Evolutionary conservation across 164 flowering plant genomes (phyloP).

Genomic region (Vitis rotundifolia): DNA sequence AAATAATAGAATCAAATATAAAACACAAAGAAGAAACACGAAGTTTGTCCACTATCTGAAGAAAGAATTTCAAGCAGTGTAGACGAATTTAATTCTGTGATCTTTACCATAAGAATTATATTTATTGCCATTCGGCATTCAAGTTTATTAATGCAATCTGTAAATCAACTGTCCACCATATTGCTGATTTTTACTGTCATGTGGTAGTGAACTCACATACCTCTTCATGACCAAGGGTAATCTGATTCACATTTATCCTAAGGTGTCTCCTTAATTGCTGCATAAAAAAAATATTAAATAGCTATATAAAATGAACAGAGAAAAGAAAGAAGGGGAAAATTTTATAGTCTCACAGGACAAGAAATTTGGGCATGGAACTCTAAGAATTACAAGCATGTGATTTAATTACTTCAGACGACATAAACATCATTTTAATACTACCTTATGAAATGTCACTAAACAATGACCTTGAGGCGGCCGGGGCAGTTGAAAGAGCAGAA

Average conservation of each 20-base stretch:
- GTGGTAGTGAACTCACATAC: conserved; percentile 30
- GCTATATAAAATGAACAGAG: not conserved
- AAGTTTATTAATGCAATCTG: no score
- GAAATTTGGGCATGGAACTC: not conserved
- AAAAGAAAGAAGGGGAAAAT: not conserved
- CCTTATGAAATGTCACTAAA: no score
- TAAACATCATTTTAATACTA: no score
- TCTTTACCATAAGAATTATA: no score
- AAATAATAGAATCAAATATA: not conserved
- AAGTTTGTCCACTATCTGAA: no score
- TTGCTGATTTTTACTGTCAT: no score
- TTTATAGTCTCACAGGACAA: not conserved
- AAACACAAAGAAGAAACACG: not conserved
- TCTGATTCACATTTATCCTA: conserved; percentile 56
- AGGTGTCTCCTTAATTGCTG: conserved; percentile 88
- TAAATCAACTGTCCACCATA: no score
- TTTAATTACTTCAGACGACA: not conserved
- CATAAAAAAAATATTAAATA: conserved; percentile 17
- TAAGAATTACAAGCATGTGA: not conserved
- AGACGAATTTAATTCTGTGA: no score
- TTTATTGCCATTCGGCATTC: no score
- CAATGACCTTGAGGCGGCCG: no score
- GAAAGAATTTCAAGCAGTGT: no score
- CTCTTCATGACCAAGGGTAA: conserved; percentile 74
- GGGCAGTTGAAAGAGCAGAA: not conserved